A percentile compares a stretch with the other conserved stretches of the same genome.
These are phyloP conservation scores for Pythium biforme DNA, from an alignment of 352 stramenopile species.

Conservation along the genomic window DNA sequence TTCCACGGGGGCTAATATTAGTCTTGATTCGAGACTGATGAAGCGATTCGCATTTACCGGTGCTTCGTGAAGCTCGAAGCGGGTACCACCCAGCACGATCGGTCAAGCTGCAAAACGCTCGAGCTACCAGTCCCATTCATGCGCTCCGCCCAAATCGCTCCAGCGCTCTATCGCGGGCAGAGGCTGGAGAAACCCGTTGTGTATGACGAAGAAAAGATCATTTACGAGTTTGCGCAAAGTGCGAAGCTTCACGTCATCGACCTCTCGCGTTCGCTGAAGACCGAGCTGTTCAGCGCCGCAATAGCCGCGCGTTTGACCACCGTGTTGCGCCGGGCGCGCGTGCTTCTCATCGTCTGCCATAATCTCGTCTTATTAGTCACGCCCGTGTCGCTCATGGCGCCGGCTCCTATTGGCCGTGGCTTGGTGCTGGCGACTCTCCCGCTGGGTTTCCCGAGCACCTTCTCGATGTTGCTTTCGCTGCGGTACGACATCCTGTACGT, in stretches of 20 bases:
- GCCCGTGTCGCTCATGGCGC: not conserved
- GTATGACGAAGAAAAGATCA: not conserved
- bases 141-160: not conserved
- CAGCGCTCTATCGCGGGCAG: not conserved
- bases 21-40: no score
- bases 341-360: not conserved
- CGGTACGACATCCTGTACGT: constrained; percentile 18
- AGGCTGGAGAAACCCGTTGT: not conserved
- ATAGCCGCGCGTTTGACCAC: not conserved
- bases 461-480: not conserved
- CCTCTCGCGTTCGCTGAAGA: constrained; percentile 5
- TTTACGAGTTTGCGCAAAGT: constrained; percentile 6
- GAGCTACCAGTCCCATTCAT: not conserved
- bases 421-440: not conserved
- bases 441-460: not conserved
- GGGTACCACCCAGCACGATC: no score
- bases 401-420: not conserved
- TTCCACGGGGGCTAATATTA: no score
- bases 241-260: constrained; percentile 2
- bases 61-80: no score
- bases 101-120: not conserved
- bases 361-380: constrained; percentile 5
- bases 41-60: no score
- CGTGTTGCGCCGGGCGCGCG: not conserved
- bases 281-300: not conserved